Conservation (phyloP, 2,329 filamentous ascomycete genomes). For the Canariomyces notabilis region DNA sequence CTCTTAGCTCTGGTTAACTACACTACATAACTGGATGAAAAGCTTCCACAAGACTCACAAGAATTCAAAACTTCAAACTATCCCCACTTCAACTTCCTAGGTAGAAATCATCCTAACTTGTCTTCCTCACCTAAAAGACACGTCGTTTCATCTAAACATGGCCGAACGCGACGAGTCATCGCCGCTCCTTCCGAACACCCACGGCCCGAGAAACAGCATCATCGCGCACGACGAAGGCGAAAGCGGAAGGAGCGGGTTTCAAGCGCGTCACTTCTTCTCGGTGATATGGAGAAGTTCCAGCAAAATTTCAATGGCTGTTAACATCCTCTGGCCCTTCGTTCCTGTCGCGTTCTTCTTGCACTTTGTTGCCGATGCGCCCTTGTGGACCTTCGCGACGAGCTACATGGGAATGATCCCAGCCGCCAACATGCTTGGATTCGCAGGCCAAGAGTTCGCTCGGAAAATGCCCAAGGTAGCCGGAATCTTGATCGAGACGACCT, state of each 20-base stretch:
- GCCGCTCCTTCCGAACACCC: not conserved
- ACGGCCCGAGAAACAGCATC: not conserved
- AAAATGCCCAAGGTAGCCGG: slow-evolving; percentile 70
- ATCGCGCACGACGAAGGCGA: slow-evolving; percentile 45
- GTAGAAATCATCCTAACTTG: too few species aligned
- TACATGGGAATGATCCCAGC: slow-evolving; percentile 73
- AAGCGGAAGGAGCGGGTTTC: slow-evolving; percentile 60
- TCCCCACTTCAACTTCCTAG: too few species aligned
- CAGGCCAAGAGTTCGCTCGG: slow-evolving; percentile 64
- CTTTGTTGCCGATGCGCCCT: slow-evolving; percentile 35
- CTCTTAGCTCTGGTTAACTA: too few species aligned
- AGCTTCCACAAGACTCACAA: too few species aligned
- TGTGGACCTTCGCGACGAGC: slow-evolving; percentile 63
- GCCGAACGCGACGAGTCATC: not conserved
- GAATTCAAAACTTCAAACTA: too few species aligned
- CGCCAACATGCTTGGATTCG: slow-evolving; percentile 69
- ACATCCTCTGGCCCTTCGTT: slow-evolving; percentile 69
- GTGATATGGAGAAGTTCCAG: slow-evolving; percentile 62
- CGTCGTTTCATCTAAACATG: too few species aligned
- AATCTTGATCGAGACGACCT: slow-evolving; percentile 56
- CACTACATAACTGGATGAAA: too few species aligned
- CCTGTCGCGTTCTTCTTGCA: slow-evolving; percentile 62
- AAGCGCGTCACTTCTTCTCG: slow-evolving; percentile 57
- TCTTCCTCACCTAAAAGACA: too few species aligned
- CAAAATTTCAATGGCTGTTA: slow-evolving; percentile 57